These are phyloP conservation scores for Dothistroma septosporum DNA, from an alignment of 2,329 filamentous ascomycete genomes.

Conservation along the genomic window DNA sequence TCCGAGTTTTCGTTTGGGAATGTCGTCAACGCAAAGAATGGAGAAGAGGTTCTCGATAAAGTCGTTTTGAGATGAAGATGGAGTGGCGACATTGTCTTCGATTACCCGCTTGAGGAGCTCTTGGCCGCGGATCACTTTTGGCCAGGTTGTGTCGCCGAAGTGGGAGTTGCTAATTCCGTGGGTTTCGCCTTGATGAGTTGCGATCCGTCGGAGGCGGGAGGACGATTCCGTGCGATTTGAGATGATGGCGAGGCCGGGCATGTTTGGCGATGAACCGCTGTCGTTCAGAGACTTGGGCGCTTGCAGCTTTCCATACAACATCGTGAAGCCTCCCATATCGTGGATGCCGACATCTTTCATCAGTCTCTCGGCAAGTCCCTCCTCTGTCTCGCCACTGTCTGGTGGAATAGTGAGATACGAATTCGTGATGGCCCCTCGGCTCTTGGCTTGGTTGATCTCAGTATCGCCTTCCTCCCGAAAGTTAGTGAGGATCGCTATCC, in stretches of 20 bases:
- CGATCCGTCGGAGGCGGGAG: slow-evolving; percentile 51
- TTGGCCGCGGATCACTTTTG: slow-evolving; percentile 58
- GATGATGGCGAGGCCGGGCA: slow-evolving; percentile 51
- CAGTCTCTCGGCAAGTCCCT: slow-evolving; percentile 52
- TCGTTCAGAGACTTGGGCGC: slow-evolving; percentile 5
- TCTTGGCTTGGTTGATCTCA: slow-evolving; percentile 44
- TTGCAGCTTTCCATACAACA: slow-evolving; percentile 54
- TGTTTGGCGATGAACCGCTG: slow-evolving; percentile 4
- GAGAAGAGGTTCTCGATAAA: slow-evolving; percentile 51
- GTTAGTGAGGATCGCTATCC: slow-evolving; percentile 61
- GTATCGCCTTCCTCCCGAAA: slow-evolving; percentile 52
- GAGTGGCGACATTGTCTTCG: slow-evolving; percentile 37
- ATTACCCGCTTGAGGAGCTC: slow-evolving; percentile 50
- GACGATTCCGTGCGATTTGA: slow-evolving; percentile 57
- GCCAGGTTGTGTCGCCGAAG: slow-evolving; percentile 57
- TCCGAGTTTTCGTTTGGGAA: slow-evolving; percentile 49
- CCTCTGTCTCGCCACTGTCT: slow-evolving; percentile 40
- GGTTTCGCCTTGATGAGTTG: slow-evolving; percentile 47
- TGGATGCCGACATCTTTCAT: slow-evolving; percentile 52
- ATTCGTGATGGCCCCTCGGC: slow-evolving; percentile 57
- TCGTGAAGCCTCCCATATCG: slow-evolving; percentile 60
- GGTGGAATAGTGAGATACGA: slow-evolving; percentile 52
- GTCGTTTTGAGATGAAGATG: slow-evolving; percentile 43
- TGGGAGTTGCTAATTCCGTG: slow-evolving; percentile 59
- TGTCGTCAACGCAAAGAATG: slow-evolving; percentile 52